Evolutionary conservation across 1,284 basidiomycete genomes (phyloP), one percentile per base, ranked within the genome.

Genomic region (Fomitopsis pinicola): DNA sequence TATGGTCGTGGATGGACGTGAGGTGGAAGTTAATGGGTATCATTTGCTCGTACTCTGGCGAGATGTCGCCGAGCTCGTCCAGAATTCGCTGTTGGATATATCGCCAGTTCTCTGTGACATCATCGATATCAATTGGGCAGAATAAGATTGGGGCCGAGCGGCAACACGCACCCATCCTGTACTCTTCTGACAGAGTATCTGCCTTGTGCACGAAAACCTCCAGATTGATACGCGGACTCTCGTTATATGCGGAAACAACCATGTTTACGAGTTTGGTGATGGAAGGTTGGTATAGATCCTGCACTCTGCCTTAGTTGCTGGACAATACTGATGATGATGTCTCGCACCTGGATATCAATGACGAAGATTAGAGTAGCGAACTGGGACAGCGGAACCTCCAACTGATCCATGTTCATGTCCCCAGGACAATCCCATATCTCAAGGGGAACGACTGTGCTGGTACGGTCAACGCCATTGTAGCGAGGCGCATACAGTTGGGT

Each of bases 171-270:
- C 94, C 94, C 61, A 91, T 87, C 68, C 94, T 89, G 73, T 97
- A 96, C 68, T 98, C 97, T 67, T 96, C 94, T 60, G 92, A 89
- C 62, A 97, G 78, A 45, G 90, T 91, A 74, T 98, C 97, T 17
- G 94, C 90, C 76, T 99, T 99, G 79, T 99, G 97, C 17, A 98
- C 91, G 70, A 99, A 98, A 28, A 98, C 88, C 73, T 97, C 94
- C 52, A 98, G 84, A 63, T 89, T 88, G 63, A 97, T 86, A 50
- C 82, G 78, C 6, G 89, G 91, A 70, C 95, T 95, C 53, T 88
- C 82, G 45, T 87, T 82, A 70, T 89, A 90, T 1, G 89, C 88
- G 1, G 85, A 82, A 36, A 88, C 79, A 62, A 94, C 87, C 68
- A 92, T 87, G 58, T 90, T 86, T 52, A 92, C 86, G 53, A 96